phyloP scores from a whole-genome alignment of 2,329 filamentous ascomycete species.

The Claviceps sp. region DNA sequence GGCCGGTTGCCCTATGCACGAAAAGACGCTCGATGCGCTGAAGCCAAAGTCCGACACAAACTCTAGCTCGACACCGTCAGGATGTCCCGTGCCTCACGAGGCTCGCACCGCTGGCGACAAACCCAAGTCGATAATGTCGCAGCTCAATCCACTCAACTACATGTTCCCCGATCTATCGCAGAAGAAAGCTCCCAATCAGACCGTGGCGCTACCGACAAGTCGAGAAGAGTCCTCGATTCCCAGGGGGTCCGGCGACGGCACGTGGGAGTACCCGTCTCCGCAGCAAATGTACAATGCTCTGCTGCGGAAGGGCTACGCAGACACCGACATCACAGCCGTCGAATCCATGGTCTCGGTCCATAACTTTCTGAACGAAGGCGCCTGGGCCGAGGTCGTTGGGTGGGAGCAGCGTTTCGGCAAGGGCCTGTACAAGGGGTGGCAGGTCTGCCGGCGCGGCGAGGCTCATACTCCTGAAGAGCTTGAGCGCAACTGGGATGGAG shows the following conservation, averaged over 20 bases:
- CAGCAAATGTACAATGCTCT: conserved; percentile 99
- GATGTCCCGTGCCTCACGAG: conserved; percentile 34
- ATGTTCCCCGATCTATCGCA: conserved; percentile 88
- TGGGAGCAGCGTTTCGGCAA: conserved; percentile 80
- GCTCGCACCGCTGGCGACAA: conserved; percentile 17
- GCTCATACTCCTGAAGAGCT: conserved; percentile 36
- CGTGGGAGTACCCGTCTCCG: conserved; percentile 96
- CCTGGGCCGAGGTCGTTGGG: conserved; percentile 86
- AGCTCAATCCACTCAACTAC: conserved; percentile 68
- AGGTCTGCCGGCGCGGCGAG: conserved; percentile 61
- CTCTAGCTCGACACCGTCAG: conserved; percentile 18
- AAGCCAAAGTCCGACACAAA: conserved; percentile 15
- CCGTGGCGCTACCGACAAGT: conserved; percentile 58
- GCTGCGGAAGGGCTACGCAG: conserved; percentile 86
- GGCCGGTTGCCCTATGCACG: conserved; percentile 45
- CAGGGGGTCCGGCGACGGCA: conserved; percentile 61
- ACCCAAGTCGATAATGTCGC: conserved; percentile 36
- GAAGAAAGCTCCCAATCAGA: conserved; percentile 59
- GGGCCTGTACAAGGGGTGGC: conserved; percentile 60
- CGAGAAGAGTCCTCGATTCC: conserved; percentile 85
- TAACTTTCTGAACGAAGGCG: conserved; percentile 96
- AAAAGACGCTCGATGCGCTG: conserved; percentile 36
- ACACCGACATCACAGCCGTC: conserved; percentile 85
- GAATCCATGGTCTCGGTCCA: conserved; percentile 96
- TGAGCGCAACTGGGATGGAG: conserved; percentile 38